Evolutionary conservation across 768 basidiomycete species (phyloP).

Genomic region (Leucosporidium scottii): DNA sequence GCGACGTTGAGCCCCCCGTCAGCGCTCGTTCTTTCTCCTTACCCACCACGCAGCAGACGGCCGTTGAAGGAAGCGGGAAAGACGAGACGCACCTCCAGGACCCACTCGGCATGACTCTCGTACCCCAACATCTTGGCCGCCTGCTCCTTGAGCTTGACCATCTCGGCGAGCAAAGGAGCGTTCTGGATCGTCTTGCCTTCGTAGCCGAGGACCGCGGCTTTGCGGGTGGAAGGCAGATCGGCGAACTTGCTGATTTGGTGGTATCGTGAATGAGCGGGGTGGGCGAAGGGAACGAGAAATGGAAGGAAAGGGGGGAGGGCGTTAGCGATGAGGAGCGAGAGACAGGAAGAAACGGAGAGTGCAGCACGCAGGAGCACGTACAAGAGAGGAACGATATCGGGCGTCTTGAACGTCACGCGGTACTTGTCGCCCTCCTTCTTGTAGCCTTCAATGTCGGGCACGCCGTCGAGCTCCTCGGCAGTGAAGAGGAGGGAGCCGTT

Average conservation of each 20-base stretch:
- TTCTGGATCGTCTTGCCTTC: conserved; percentile 66
- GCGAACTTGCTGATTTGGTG: conserved; percentile 55
- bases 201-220: conserved; percentile 57
- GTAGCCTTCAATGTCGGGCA: conserved; percentile 54
- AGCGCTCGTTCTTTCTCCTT: neutral
- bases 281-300: neutral
- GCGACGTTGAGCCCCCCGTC: neutral
- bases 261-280: conserved; percentile 47
- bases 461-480: conserved; percentile 66
- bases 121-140: conserved; percentile 65
- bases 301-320: neutral
- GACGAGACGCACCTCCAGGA: conserved; percentile 52
- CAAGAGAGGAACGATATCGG: conserved; percentile 72
- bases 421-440: conserved; percentile 51
- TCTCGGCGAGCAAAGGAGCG: conserved; percentile 60
- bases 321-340: neutral
- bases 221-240: conserved; percentile 60
- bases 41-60: no score
- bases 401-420: conserved; percentile 72
- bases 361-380: conserved; percentile 31
- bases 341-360: neutral
- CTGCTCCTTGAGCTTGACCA: conserved; percentile 61
- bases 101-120: conserved; percentile 73
- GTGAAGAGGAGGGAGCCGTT: conserved; percentile 49
- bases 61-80: no score